A percentile compares a stretch with the other conserved stretches of the same genome.
phyloP scores from a whole-genome alignment of 768 basidiomycete species.

The Serendipita sp. region DNA sequence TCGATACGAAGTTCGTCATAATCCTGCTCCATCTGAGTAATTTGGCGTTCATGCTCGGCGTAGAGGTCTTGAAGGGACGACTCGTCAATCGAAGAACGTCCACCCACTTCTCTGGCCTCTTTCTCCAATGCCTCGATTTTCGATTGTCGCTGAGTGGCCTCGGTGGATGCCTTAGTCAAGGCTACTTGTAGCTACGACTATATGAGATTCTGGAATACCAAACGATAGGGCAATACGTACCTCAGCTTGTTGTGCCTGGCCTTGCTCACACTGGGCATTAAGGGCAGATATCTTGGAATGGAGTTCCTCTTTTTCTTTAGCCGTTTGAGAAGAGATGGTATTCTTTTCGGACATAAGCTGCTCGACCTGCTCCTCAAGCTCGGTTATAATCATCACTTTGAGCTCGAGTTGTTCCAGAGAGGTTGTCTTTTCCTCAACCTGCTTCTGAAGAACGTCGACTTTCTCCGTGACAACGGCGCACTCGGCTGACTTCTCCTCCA shows the following conservation, averaged over 20 bases:
- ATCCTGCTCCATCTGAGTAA: not conserved
- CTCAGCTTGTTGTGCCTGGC: not conserved
- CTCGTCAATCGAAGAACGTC: constrained; percentile 4
- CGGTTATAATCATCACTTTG: not conserved
- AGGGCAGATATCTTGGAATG: not conserved
- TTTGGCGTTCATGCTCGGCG: not conserved
- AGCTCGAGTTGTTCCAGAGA: not conserved
- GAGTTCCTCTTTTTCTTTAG: not conserved
- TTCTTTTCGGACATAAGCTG: not conserved
- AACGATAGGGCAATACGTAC: not conserved
- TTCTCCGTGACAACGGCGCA: not conserved
- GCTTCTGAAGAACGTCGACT: not conserved
- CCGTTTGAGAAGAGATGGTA: not conserved
- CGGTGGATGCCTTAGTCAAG: not conserved
- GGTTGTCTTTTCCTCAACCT: not conserved
- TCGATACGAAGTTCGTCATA: constrained; percentile 2
- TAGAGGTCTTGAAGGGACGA: not conserved
- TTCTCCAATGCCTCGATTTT: not conserved
- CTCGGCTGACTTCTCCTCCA: not conserved
- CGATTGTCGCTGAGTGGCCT: not conserved
- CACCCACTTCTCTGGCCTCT: not conserved
- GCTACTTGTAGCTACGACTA: not conserved
- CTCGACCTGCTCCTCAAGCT: not conserved
- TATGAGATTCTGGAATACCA: not conserved
- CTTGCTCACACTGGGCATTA: not conserved